Percentiles rank a stretch among this genome's conserved stretches.
phyloP scores from a whole-genome alignment of 495 filamentous ascomycete species.

The Mycothermus thermophilus region DNA sequence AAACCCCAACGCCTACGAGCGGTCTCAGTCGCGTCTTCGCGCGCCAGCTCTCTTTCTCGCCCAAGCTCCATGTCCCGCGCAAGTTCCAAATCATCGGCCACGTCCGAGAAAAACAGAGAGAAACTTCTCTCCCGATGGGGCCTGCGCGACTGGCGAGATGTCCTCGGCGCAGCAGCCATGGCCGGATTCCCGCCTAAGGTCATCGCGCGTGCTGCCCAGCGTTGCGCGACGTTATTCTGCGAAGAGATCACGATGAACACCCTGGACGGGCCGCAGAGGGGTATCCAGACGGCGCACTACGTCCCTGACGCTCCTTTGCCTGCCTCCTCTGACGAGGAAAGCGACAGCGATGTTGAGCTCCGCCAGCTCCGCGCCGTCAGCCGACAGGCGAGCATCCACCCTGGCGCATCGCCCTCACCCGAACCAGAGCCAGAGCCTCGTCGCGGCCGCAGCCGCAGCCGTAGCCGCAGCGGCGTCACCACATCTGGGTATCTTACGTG shows the following conservation, averaged over 20 bases:
- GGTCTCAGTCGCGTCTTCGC: not conserved
- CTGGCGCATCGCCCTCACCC: not conserved
- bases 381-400: constrained; percentile 10
- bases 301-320: constrained; percentile 18
- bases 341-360: constrained; percentile 12
- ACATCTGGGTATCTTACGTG: constrained; percentile 4
- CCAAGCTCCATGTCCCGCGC: too few relatives aligned
- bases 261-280: constrained; percentile 29
- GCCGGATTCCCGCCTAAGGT: constrained; percentile 48
- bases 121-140: constrained; percentile 19
- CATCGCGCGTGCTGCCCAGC: constrained; percentile 48
- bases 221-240: constrained; percentile 58
- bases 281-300: constrained; percentile 15
- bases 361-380: constrained; percentile 9
- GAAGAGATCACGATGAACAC: constrained; percentile 49
- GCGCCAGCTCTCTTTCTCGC: too few relatives aligned
- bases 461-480: not conserved
- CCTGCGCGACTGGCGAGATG: constrained; percentile 66
- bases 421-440: not conserved
- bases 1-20: too few relatives aligned
- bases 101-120: too few relatives aligned
- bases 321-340: constrained; percentile 25
- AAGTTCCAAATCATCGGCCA: too few relatives aligned
- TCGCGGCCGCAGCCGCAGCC: not conserved
- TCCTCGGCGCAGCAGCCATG: constrained; percentile 59